A percentile compares a stretch with the other conserved stretches of the same genome.
These are phyloP conservation scores for Camptophora hylomeconis DNA, from an alignment of 2,329 filamentous ascomycete species.

Conservation along the genomic window DNA sequence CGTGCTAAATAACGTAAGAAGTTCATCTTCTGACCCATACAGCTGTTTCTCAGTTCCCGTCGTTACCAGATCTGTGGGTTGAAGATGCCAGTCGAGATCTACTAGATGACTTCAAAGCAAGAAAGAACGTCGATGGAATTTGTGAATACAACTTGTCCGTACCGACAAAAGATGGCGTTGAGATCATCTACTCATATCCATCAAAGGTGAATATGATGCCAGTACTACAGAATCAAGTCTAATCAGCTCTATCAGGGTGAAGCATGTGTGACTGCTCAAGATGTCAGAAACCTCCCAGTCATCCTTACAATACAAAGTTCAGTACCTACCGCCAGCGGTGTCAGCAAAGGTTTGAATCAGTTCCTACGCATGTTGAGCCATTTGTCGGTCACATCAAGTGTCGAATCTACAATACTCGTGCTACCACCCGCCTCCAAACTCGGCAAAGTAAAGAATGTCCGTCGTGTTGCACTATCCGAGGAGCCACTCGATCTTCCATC, in stretches of 20 bases:
- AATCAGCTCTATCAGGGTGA: constrained; percentile 8
- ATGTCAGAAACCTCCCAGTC: constrained; percentile 20
- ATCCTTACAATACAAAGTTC: constrained; percentile 29
- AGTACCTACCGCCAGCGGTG: constrained; percentile 25
- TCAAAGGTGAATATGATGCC: constrained; percentile 13
- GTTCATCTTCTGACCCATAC: neutral
- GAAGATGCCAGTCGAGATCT: constrained; percentile 13
- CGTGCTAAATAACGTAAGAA: neutral
- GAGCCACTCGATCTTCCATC: constrained; percentile 20
- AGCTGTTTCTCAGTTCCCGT: constrained; percentile 5
- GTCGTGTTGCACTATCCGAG: constrained; percentile 7
- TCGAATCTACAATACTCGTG: constrained; percentile 46
- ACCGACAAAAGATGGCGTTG: constrained; percentile 12
- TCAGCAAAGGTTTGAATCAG: constrained; percentile 8
- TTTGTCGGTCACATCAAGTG: constrained; percentile 36
- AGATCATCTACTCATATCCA: constrained; percentile 16
- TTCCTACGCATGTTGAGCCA: constrained; percentile 25
- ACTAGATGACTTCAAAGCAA: constrained; percentile 14
- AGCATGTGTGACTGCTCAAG: constrained; percentile 9
- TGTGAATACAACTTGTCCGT: constrained; percentile 17
- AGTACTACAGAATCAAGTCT: no score
- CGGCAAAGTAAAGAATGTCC: constrained; percentile 4
- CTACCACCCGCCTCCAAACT: constrained; percentile 30
- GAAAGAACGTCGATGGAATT: constrained; percentile 7
- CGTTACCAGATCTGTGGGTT: constrained; percentile 17